Base-by-base conservation (phyloP, 495 filamentous ascomycete genomes). In the Trichodelitschia bisporula region DNA sequence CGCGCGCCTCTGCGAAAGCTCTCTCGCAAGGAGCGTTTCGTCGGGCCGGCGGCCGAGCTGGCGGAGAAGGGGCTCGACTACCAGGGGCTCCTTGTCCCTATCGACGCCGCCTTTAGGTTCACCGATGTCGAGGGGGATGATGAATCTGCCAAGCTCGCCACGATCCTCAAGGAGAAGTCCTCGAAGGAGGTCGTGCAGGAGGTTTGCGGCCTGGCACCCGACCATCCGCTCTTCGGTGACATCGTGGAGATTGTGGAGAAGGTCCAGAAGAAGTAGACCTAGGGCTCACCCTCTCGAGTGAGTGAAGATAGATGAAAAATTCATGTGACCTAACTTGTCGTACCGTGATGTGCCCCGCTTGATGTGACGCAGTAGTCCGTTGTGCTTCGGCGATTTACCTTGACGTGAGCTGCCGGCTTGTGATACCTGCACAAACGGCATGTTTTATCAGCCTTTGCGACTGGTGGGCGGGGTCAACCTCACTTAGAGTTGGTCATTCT, bases 1-100 rank as follows among this genome's bases (percentile, higher is more conserved):
- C 84, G 86, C 46, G 86, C 84, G 24, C 86, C 86, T 6, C 54
- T 95, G 34, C 69, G 86, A 49, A 97, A 97, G 62, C 61, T 95
- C 10, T 69, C 69, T 34, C 74, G 79, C 46, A 77, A 80, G 51
- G 86, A 97, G 52, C 78, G 86, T 20, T 89, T 97, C 58, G 74
- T 97, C 49, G 82, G 78, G 37, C 86, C 86, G 15, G 82, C 82
- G 10, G 63, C 77, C 11, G 68, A 82, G 42, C 61, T 91, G 16
- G 77, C 77, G 15, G 77, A 92, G 57, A 53, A 60, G 18, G 76
- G 72, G 28, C 57, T 72, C 48, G 65, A 72, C 42, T 67, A 61
- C 39, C 53, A 63, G n/a, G 65, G 62, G 3, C 54, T 92, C 16
- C 44, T 92, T 31, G 72, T 65, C 28, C 72, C 73, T 24, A 58